Evolutionary conservation across 2,329 filamentous ascomycete genomes (phyloP).

Genomic region (Alternaria sp.): DNA sequence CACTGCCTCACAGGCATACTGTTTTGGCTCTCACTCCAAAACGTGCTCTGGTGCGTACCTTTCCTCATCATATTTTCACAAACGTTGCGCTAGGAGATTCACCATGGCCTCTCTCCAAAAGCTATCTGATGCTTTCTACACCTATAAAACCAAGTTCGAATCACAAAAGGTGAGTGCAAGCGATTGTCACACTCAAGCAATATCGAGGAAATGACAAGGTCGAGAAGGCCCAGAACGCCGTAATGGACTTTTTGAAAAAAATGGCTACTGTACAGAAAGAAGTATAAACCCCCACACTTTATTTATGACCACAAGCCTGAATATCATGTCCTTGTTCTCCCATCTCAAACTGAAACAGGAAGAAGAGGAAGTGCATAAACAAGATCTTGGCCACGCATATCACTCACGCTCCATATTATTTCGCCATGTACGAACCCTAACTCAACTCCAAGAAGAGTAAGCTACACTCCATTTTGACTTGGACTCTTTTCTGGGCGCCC

Average conservation of each 20-base stretch:
- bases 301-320: background rate
- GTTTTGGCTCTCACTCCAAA: background rate
- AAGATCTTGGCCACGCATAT: background rate
- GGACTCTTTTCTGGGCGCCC: background rate
- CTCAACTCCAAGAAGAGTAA: background rate
- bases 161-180: background rate
- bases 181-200: no score
- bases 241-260: slow-evolving; percentile 6
- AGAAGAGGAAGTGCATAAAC: background rate
- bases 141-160: no score
- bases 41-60: background rate
- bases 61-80: background rate
- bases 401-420: background rate
- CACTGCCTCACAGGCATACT: no score
- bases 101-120: background rate
- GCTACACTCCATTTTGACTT: background rate
- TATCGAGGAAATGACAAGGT: background rate
- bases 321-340: background rate
- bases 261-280: slow-evolving; percentile 7
- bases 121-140: background rate
- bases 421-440: slow-evolving; percentile 2
- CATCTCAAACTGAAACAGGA: background rate
- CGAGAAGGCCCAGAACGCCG: background rate
- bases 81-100: background rate
- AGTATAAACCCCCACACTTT: background rate